These are phyloP conservation scores for Keithomyces neogunnii DNA, from an alignment of 2,329 filamentous ascomycete genomes.

Conservation along the genomic window DNA sequence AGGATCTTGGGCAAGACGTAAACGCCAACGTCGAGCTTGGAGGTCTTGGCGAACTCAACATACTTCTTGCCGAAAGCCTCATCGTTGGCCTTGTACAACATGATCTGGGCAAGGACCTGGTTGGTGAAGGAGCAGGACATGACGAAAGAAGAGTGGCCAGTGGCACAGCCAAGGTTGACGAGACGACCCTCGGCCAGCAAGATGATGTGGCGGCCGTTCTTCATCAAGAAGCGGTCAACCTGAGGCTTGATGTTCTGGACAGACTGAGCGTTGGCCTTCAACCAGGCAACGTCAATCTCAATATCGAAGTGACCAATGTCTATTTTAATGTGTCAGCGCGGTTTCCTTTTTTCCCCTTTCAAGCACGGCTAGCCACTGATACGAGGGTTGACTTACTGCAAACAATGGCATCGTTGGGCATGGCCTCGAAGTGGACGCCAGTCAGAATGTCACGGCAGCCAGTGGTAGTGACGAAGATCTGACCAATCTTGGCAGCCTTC, in stretches of 20 bases:
- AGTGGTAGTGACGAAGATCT: conserved; percentile 99
- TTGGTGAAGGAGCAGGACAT: conserved; percentile 99
- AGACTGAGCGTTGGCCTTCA: conserved; percentile 91
- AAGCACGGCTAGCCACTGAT: no score
- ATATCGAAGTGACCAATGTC: conserved; percentile 99
- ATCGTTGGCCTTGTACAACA: conserved; percentile 91
- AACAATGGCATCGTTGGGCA: conserved; percentile 97
- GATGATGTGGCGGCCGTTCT: conserved; percentile 92
- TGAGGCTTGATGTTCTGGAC: conserved; percentile 99
- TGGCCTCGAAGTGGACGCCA: conserved; percentile 84
- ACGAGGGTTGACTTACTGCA: conserved; percentile 58
- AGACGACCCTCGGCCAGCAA: conserved; percentile 97
- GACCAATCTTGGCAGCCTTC: conserved; percentile 77
- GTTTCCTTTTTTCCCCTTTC: no score
- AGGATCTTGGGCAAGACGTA: conserved; percentile 96
- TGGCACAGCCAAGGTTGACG: conserved; percentile 98
- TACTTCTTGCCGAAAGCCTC: conserved; percentile 86
- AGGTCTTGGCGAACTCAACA: conserved; percentile 86
- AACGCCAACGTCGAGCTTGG: conserved; percentile 79
- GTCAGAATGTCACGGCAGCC: conserved; percentile 97
- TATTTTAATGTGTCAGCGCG: conserved; percentile 5
- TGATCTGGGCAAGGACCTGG: conserved; percentile 99
- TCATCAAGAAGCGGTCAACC: conserved; percentile 95
- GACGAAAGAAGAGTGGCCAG: conserved; percentile 97
- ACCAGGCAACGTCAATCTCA: conserved; percentile 99